These are phyloP conservation scores for Myxozyma udenii DNA, from an alignment of 805 yeast species.

Conservation along the genomic window DNA sequence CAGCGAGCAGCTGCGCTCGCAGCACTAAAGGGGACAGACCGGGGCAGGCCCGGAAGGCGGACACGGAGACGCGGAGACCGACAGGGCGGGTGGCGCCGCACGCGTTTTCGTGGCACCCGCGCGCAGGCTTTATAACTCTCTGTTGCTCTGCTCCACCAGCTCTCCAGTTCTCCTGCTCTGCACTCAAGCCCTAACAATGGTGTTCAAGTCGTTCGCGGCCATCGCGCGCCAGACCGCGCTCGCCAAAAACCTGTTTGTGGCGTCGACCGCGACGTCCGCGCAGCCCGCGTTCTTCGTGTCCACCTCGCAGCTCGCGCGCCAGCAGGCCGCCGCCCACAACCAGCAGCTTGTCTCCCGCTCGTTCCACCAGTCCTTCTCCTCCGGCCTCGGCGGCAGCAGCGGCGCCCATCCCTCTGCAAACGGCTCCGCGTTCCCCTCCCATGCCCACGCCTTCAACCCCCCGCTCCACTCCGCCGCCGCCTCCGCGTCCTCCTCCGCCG, in stretches of 20 bases:
- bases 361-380: conserved; percentile 17
- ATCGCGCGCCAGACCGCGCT: conserved; percentile 41
- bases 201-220: conserved; percentile 41
- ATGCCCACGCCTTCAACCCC: conserved; percentile 13
- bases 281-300: conserved; percentile 43
- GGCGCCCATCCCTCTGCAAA: conserved; percentile 23
- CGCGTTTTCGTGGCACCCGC: too few relatives aligned
- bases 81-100: too few relatives aligned
- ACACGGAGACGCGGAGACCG: too few relatives aligned
- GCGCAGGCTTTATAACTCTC: too few relatives aligned
- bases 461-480: conserved; percentile 11
- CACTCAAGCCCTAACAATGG: too few relatives aligned
- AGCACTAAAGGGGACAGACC: too few relatives aligned
- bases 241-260: conserved; percentile 41
- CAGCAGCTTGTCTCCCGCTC: conserved; percentile 29
- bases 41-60: too few relatives aligned
- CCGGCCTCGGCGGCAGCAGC: conserved; percentile 14
- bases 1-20: too few relatives aligned
- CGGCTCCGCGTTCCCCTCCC: conserved; percentile 26
- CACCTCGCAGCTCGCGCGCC: conserved; percentile 43
- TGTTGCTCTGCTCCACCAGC: too few relatives aligned
- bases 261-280: conserved; percentile 34
- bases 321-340: conserved; percentile 36
- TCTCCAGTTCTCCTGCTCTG: too few relatives aligned
- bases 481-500: conserved; percentile 21